Base-by-base conservation (phyloP, 1,139 yeast genomes). In the Candida buenavistaensis region DNA sequence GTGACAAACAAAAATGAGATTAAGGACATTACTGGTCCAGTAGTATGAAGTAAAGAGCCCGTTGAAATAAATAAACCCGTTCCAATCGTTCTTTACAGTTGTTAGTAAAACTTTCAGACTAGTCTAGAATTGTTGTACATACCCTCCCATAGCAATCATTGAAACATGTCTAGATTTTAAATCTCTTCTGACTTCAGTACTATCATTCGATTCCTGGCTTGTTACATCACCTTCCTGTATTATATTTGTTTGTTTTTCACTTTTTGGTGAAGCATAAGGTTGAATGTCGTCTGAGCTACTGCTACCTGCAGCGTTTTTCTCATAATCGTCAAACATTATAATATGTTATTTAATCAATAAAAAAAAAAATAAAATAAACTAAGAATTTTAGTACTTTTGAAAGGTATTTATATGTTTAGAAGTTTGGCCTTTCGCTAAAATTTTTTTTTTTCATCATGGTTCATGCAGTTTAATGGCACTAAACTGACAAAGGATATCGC, bases 21-120 rank as follows among this genome's bases (percentile, higher is more conserved):
- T 20, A 84, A 62, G 3, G 84, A 64, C 30, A 82, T 78, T 0
- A 79, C 89, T 1, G 92, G 90, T 13, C 94, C 94, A n/a, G 87
- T 81, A 25, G 63, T 54, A 1, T 62, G 50, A 35, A 82, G 57
- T 36, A 75, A 33, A 9, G 78, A 70, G n/a, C 82, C 75, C 20
- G 81, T 68, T 47, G 80, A 77, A 30, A 80, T 70, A 55, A 75
- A 80, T 13, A 78, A 59, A 47, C 85, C 85, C 4, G 84, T 78
- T 48, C 87, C 87, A 44, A 80, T 82, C 30, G 88, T 66, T 38
- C n/a, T n/a, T n/a, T n/a, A n/a, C n/a, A n/a, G n/a, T n/a, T n/a
- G n/a, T n/a, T n/a, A n/a, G n/a, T n/a, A n/a, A n/a, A n/a, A n/a
- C n/a, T n/a, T n/a, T n/a, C n/a, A n/a, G n/a, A n/a, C n/a, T n/a